Conservation (phyloP, 306 rosid genomes). For the Begonia masoniana region DNA sequence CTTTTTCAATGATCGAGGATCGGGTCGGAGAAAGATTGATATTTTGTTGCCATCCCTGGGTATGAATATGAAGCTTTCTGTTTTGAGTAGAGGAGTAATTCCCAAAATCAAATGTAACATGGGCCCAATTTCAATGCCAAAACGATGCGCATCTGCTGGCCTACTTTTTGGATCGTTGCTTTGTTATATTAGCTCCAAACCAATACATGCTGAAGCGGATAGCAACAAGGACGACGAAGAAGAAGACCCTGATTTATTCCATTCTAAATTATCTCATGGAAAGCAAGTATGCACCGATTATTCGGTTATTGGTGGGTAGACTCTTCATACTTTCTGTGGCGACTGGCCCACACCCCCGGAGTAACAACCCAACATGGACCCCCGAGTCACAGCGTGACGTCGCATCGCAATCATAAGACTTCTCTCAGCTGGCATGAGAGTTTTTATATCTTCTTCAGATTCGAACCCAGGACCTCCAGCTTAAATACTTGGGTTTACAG, state of each 20-base stretch:
- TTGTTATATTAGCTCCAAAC: conserved; percentile 48
- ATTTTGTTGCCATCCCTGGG: conserved; percentile 43
- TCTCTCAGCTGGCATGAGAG: too few species aligned
- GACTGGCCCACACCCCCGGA: too few species aligned
- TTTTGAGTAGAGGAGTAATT: conserved; percentile 37
- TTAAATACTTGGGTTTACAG: too few species aligned
- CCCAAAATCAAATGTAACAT: conserved; percentile 38
- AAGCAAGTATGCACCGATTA: conserved; percentile 69
- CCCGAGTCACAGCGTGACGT: too few species aligned
- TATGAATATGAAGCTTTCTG: conserved; percentile 38
- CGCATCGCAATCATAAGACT: too few species aligned
- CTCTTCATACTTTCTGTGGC: too few species aligned
- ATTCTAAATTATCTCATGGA: conserved; percentile 45
- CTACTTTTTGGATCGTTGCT: conserved; percentile 51
- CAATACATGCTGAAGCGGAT: conserved; percentile 42
- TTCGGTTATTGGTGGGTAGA: conserved; percentile 66
- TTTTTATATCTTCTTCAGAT: too few species aligned
- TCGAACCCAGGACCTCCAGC: too few species aligned
- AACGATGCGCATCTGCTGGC: conserved; percentile 47
- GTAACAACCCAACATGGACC: too few species aligned
- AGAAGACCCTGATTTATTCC: conserved; percentile 20
- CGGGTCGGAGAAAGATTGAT: conserved; percentile 21
- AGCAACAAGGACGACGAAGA: conserved; percentile 19
- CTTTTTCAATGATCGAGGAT: conserved; percentile 19
- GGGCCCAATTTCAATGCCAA: conserved; percentile 41